Base-by-base conservation (phyloP, 2,329 filamentous ascomycete species). In the Fusarium algeriense region DNA sequence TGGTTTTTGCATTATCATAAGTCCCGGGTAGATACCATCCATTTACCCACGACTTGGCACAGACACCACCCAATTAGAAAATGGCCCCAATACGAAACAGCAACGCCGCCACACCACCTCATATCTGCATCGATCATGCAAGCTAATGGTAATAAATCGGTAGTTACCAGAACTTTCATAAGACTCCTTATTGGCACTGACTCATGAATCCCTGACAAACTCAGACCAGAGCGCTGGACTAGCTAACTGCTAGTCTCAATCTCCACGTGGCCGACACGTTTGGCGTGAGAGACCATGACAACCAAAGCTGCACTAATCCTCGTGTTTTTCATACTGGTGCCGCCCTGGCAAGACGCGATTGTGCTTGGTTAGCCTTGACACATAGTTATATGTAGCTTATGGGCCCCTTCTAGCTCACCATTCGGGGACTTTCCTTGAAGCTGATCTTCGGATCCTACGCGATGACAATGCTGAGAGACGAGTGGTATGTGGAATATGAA, bases 241-340 rank as follows among this genome's bases (percentile, higher is more conserved):
- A 50, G 28, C 49, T 37, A 46, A 23, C 13, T 23, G n/a, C 38
- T 53, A 50, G 37, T 20, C 7, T 15, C 12, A 44, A 19, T 32
- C n/a, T 38, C 63, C 64, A 67, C 64, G 64, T 67, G 64, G 64
- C 38, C 44, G 44, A 45, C 56, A 67, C 64, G 56, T 67, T 67
- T 32, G 35, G 28, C 30, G 37, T 55, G 35, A 26, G 19, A 43
- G 63, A 23, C 40, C 34, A 66, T 60, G 35, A 15, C 46, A 35
- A 28, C 8, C 6, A 35, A 49, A 8, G 4, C 19, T 40, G n/a
- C 43, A 37, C 55, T 60, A 53, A 30, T 13, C 9, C 8, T 20
- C 30, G 23, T 46, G 20, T 30, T 50, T 38, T 45, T 20, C 14
- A 35, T 15, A n/a, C 23, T 28, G 34, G 37, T 44, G 17, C 20